Percentiles rank a stretch among this genome's conserved stretches.
These are phyloP conservation scores for Agrostemma githago DNA, from an alignment of 148 eudicot genomes.

Conservation along the genomic window DNA sequence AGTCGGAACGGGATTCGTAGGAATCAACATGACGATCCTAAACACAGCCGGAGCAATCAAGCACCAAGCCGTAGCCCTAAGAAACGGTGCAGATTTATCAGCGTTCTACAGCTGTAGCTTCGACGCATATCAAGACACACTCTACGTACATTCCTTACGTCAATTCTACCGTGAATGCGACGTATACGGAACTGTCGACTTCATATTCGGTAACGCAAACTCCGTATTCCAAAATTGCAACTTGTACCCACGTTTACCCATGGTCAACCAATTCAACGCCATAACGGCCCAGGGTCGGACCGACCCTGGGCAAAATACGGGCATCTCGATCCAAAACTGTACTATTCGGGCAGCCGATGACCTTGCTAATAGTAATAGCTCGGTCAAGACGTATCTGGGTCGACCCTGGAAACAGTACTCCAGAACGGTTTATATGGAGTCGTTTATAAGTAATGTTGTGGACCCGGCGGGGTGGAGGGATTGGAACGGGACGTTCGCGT, in stretches of 20 bases:
- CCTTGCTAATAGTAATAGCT: constrained; percentile 33
- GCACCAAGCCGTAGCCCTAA: constrained; percentile 74
- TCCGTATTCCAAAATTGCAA: constrained; percentile 65
- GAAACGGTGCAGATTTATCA: constrained; percentile 69
- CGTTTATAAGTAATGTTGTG: constrained; percentile 40
- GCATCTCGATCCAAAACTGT: constrained; percentile 63
- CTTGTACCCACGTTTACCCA: constrained; percentile 54
- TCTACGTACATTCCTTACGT: constrained; percentile 65
- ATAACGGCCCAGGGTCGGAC: constrained; percentile 80
- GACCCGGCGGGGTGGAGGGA: constrained; percentile 54
- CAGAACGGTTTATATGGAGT: constrained; percentile 50
- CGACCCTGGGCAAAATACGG: constrained; percentile 71
- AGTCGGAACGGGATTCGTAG: constrained; percentile 53
- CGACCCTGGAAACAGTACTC: constrained; percentile 78
- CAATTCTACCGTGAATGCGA: constrained; percentile 80
- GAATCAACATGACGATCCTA: constrained; percentile 51
- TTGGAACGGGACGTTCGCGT: constrained; percentile 58
- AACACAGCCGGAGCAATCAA: constrained; percentile 79
- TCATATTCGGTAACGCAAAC: constrained; percentile 83
- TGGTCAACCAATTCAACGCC: constrained; percentile 59
- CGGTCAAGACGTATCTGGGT: constrained; percentile 46
- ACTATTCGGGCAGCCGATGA: constrained; percentile 53
- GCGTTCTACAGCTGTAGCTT: constrained; percentile 75
- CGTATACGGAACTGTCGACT: constrained; percentile 78
- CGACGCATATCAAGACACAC: constrained; percentile 82